Evolutionary conservation across 345 rosid species (phyloP), one percentile per base, ranked within the genome.

Genomic region (Sisymbrium irio): DNA sequence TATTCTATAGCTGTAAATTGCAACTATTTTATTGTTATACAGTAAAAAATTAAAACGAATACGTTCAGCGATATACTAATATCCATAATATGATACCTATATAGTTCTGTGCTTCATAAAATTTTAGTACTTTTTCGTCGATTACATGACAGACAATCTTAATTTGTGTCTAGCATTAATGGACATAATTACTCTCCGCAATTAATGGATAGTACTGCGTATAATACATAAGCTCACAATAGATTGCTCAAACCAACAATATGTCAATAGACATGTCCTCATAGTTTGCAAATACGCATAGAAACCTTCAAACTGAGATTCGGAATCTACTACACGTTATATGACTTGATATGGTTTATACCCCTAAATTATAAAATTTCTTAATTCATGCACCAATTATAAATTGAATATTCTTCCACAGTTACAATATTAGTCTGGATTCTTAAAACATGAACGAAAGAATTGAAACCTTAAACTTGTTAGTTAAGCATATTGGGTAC

Each of bases 401-500:
- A n/a, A 18, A 13, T 53, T 14, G 32, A 30, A 41, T 32, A 62
- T 30, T 53, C 55, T 30, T 72, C 49, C 25, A 71, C 10, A 71
- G 57, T 36, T 61, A 22, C 51, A 39, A 47, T 18, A 71, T 28
- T 50, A 5, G 46, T 19, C 45, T 32, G 63, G 30, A 20, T 72
- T 42, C 28, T 53, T 35, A 22, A 22, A 41, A 35, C n/a, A 30
- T 19, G 56, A 25, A 56, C 12, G 56, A 25, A 56, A 15, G 56
- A 30, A 61, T 22, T 22, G 19, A 53, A 73, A 56, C 62, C 73
- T 66, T 75, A 73, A 56, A 54, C 73, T 66, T 75, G 55, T 20
- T 75, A 40, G 2, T 6, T 67, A 75, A 75, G 78, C 68, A 75
- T 30, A 30, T 66, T 65, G 67, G 36, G 19, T 65, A 56, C 49